Percentiles rank a stretch among this genome's conserved stretches.
phyloP scores from a whole-genome alignment of 163 green algal genomes.

The Chlamydomonas reinhardtii region DNA sequence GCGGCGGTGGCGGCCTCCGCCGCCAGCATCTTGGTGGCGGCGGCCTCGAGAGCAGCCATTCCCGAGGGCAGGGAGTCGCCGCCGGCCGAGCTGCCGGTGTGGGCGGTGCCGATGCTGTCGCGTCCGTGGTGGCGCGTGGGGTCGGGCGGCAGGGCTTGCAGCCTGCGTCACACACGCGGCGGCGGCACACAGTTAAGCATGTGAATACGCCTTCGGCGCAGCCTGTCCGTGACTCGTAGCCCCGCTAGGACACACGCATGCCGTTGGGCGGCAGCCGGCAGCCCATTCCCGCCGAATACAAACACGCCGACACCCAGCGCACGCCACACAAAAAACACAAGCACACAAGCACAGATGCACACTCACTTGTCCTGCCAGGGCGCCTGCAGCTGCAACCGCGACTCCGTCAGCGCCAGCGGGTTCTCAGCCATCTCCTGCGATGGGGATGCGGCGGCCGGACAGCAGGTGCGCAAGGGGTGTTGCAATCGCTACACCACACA shows the following conservation, averaged over 20 bases:
- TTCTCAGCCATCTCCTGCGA: constrained; percentile 67
- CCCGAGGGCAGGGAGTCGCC: not conserved
- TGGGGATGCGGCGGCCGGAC: not conserved
- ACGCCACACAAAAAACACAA: too few relatives aligned
- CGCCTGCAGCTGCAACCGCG: constrained; percentile 11
- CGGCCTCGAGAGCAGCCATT: too few relatives aligned
- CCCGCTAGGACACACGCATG: too few relatives aligned
- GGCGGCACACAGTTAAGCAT: too few relatives aligned
- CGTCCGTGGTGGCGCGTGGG: not conserved
- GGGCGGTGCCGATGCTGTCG: not conserved
- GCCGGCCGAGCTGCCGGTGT: not conserved
- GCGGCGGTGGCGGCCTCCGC: not conserved
- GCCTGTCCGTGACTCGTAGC: too few relatives aligned
- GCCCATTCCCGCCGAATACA: too few relatives aligned
- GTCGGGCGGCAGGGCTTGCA: not conserved
- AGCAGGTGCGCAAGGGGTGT: too few relatives aligned
- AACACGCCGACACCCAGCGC: too few relatives aligned
- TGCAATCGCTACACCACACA: too few relatives aligned
- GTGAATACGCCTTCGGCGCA: too few relatives aligned
- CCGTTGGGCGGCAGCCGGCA: too few relatives aligned
- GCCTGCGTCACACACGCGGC: not conserved
- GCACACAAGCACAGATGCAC: too few relatives aligned
- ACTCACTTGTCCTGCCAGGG: constrained; percentile 45
- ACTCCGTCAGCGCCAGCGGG: constrained; percentile 54
- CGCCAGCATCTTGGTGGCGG: not conserved